Evolutionary conservation across 1,284 basidiomycete genomes (phyloP), one percentile per base, ranked within the genome.

Genomic region (Ganoderma sinense): DNA sequence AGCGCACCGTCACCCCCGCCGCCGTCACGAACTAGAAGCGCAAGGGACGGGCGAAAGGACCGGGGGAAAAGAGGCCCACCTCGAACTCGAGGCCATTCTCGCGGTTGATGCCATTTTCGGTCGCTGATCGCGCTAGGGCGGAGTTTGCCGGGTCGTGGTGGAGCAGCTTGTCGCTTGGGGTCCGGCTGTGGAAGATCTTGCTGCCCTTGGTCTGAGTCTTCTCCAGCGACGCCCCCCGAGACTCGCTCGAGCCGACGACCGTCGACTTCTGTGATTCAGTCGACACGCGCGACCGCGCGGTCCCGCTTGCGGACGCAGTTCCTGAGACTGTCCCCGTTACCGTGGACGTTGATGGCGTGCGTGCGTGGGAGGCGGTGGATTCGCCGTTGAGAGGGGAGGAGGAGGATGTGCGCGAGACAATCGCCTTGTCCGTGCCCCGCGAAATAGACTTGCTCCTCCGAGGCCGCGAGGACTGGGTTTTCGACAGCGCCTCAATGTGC

Each of bases 401-500:
- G n/a, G 75, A 73, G 45, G 74, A 69, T 23, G 72, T 74, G 14
- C 76, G 74, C 13, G 72, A 48, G 1, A 70, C 66, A 26, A 69
- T 69, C 8, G 66, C 70, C 62, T 74, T 72, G 71, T 77, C 77
- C 14, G 64, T 76, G 65, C 73, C 83, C 72, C 86, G 85, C 77
- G 90, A 82, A 77, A 91, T 82, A 10, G 93, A 94, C 80, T 90
- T 92, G 81, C 89, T 92, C 72, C 91, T 86, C 63, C 89, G 86
- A 59, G 87, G 83, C 76, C 85, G 87, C 20, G 87, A 84, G 43
- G 82, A 76, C 20, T 87, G 84, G 40, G 82, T 76, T 75, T 88
- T 88, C 60, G 89, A 87, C 73, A 92, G 82, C n/a, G 82, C 80
- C 79, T 94, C 92, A 73, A 95, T 93, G 79, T 93, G 91, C 70